Evolutionary conservation across 768 basidiomycete genomes (phyloP), one percentile per base, ranked within the genome.

Genomic region (Tubosaeta sp.): DNA sequence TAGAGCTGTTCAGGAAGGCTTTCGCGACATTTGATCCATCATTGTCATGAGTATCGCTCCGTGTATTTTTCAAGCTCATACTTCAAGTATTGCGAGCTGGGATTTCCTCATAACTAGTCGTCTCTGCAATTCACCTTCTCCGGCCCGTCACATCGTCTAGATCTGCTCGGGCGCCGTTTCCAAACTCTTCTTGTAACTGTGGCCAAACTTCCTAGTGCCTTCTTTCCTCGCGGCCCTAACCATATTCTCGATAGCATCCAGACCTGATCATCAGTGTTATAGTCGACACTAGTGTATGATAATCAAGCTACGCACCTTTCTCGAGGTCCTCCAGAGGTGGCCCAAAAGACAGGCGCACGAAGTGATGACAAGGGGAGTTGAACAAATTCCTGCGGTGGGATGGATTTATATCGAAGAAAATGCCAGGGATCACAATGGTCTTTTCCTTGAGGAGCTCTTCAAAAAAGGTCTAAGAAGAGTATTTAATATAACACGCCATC

Each of bases 381-480:
- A 95, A 91, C 48, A 97, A 72, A 68, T 95, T 91, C 55, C 94
- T 81, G 59, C 92, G 84, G 59, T 94, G 87, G 14, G 86, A 52
- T 22, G 88, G 88, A 69, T 77, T 63, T 64, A 89, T 86, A 60
- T 90, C 88, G 58, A 92, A 92, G 76, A 92, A 93, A 59, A 89
- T 89, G 11, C 93, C 93, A 5, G 92, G 91, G 43, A 94, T 91
- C 50, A 91, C 88, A 57, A 93, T 93, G 10, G 91, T 88, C 70
- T 91, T 79, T 70, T 91, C 88, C 71, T 93, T 95, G 48, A 95
- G 77, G 41, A 93, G 74, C 69, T 94, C 93, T 64, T 95, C 93
- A 64, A 97, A 97, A 82, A 97, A 95, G 6, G 89, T 91, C 81
- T 85, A 46, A 27, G 22, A 53, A 47, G 19, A n/a, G 2, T 11